phyloP scores from a whole-genome alignment of 441 rosid species.

The Hypseocharis bilobata region DNA sequence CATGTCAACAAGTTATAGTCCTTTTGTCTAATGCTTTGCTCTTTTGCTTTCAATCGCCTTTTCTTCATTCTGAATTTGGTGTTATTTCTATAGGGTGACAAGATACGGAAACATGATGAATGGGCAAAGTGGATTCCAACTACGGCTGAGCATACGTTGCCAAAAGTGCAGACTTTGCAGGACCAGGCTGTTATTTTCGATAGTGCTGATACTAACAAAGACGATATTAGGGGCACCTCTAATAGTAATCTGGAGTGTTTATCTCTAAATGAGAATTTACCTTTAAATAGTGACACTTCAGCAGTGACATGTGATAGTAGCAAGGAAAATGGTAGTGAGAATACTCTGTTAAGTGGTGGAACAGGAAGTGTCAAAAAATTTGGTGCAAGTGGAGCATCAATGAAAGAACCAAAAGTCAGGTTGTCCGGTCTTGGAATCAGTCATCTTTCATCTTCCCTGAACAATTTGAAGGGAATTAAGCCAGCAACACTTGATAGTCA shows the following conservation, averaged over 20 bases:
- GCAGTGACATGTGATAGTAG: constrained; percentile 20
- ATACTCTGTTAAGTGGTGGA: constrained; percentile 19
- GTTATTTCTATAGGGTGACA: constrained; percentile 50
- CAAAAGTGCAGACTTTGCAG: constrained; percentile 32
- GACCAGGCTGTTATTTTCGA: constrained; percentile 26
- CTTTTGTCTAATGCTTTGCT: constrained; percentile 2
- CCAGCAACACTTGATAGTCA: constrained; percentile 23
- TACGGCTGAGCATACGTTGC: constrained; percentile 19
- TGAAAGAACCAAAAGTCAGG: constrained; percentile 20
- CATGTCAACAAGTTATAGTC: constrained; percentile 1
- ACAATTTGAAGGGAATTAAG: constrained; percentile 28
- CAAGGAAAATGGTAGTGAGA: constrained; percentile 16
- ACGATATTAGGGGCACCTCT: constrained; percentile 17
- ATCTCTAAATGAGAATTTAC: constrained; percentile 13
- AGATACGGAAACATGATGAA: constrained; percentile 55
- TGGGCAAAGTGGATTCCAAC: constrained; percentile 72
- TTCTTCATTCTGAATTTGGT: constrained; percentile 16
- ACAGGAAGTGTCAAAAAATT: constrained; percentile 9
- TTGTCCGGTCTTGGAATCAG: constrained; percentile 23
- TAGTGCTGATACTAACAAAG: constrained; percentile 23
- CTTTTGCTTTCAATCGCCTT: constrained; percentile 14
- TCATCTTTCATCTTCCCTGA: constrained; percentile 16
- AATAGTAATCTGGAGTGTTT: constrained; percentile 24
- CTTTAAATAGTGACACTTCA: constrained; percentile 23
- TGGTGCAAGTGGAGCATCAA: constrained; percentile 17